Percentiles rank a stretch among this genome's conserved stretches.
Conservation (phyloP, 73 alveolate genomes). For the Paramecium sexaurelia region DNA sequence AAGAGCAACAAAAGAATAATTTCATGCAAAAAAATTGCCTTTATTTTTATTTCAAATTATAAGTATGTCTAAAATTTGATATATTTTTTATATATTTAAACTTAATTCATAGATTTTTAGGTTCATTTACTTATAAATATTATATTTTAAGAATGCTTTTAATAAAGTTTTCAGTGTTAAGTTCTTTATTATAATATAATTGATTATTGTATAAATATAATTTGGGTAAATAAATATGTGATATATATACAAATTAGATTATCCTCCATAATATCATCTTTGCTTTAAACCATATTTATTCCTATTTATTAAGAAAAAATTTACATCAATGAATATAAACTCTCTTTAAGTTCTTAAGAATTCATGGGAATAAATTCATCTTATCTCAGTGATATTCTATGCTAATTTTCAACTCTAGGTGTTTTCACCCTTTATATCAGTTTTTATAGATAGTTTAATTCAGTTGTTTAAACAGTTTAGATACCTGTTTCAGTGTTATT, state of each 20-base stretch:
- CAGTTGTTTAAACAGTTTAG: neutral
- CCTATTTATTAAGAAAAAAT: neutral
- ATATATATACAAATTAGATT: neutral
- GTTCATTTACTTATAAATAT: too few species aligned
- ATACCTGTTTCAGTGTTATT: neutral
- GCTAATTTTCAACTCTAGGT: neutral
- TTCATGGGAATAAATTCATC: neutral
- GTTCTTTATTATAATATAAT: too few species aligned
- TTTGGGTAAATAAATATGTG: too few species aligned
- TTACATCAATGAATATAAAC: neutral
- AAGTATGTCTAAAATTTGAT: too few species aligned
- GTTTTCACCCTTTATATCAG: neutral
- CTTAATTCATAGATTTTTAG: too few species aligned
- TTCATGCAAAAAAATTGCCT: too few species aligned
- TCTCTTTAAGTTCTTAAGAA: constrained; percentile 1
- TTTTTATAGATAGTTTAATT: neutral
- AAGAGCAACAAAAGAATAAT: too few species aligned
- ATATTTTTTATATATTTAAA: too few species aligned
- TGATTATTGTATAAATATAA: too few species aligned
- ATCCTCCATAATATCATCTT: neutral
- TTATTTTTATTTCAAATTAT: too few species aligned
- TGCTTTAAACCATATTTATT: neutral
- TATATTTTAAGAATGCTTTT: too few species aligned
- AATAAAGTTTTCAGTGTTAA: too few species aligned
- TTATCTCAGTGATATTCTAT: neutral